Evolutionary conservation across 495 filamentous ascomycete genomes (phyloP).

Genomic region (Daldinia loculata): DNA sequence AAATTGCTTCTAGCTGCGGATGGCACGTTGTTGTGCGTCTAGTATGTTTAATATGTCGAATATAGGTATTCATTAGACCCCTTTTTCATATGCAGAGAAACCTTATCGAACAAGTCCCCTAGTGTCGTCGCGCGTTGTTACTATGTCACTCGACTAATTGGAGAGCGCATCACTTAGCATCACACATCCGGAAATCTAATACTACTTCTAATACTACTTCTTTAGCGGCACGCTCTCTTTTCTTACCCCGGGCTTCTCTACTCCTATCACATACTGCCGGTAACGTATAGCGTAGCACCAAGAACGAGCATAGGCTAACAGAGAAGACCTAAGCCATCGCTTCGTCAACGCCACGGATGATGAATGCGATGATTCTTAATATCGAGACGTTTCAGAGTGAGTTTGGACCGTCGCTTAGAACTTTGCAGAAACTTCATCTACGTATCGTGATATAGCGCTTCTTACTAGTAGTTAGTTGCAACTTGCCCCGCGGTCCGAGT

Average conservation of each 20-base stretch:
- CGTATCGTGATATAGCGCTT: not conserved
- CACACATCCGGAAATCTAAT: conserved; percentile 16
- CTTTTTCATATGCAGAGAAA: conserved; percentile 36
- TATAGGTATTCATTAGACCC: conserved; percentile 15
- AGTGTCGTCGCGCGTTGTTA: conserved; percentile 21
- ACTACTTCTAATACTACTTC: conserved; percentile 10
- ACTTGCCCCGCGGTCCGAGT: conserved; percentile 5
- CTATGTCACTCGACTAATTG: conserved; percentile 38
- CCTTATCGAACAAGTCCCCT: conserved; percentile 35
- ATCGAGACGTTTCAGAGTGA: conserved; percentile 24
- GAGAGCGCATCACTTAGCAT: conserved; percentile 37
- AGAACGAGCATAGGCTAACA: conserved; percentile 16
- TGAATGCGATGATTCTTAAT: conserved; percentile 10
- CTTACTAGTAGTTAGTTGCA: not conserved
- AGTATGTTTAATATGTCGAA: not conserved
- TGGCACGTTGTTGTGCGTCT: conserved; percentile 35
- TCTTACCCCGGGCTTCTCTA: conserved; percentile 13
- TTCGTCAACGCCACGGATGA: conserved; percentile 14
- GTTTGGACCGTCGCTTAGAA: conserved; percentile 16
- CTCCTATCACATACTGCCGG: conserved; percentile 19
- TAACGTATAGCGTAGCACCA: conserved; percentile 28
- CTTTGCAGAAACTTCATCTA: conserved; percentile 1
- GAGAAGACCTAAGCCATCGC: conserved; percentile 10
- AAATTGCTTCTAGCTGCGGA: conserved; percentile 35
- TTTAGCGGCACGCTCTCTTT: conserved; percentile 17